Conservation (phyloP, 140 eudicot genomes). For the Oenanthe javanica region DNA sequence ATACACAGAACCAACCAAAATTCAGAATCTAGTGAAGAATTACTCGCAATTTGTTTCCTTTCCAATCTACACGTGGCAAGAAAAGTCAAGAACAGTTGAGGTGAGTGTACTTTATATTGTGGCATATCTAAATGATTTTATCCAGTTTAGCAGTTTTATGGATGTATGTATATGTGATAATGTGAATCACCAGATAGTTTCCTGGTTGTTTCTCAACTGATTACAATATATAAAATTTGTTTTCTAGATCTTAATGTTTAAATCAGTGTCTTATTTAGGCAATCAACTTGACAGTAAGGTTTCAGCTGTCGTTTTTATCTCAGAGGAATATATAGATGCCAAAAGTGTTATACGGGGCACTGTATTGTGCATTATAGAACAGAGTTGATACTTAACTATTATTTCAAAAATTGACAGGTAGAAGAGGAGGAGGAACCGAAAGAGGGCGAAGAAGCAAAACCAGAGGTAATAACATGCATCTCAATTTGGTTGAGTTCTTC, state of each 20-base stretch:
- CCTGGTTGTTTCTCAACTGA: neutral
- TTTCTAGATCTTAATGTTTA: neutral
- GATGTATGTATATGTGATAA: neutral
- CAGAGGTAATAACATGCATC: constrained; percentile 47
- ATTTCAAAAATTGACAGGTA: constrained; percentile 37
- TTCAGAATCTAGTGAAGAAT: constrained; percentile 84
- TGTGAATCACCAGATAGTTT: neutral
- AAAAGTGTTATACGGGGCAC: neutral
- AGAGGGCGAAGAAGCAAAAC: constrained; percentile 79
- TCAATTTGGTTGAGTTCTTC: neutral
- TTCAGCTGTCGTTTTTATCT: neutral
- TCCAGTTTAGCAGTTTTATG: neutral
- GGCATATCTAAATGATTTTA: neutral
- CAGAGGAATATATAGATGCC: neutral
- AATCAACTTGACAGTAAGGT: neutral
- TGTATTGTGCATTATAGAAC: neutral
- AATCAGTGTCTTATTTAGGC: neutral
- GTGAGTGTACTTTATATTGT: constrained; percentile 20
- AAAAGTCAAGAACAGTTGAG: constrained; percentile 92
- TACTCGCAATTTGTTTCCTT: constrained; percentile 95
- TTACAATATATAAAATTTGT: neutral
- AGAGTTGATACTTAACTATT: neutral
- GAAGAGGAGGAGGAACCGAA: constrained; percentile 90
- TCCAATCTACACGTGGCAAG: constrained; percentile 97
- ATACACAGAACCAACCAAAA: constrained; percentile 71